Base-by-base conservation (phyloP, 2,329 filamentous ascomycete species). In the Coniochaeta hoffmannii region DNA sequence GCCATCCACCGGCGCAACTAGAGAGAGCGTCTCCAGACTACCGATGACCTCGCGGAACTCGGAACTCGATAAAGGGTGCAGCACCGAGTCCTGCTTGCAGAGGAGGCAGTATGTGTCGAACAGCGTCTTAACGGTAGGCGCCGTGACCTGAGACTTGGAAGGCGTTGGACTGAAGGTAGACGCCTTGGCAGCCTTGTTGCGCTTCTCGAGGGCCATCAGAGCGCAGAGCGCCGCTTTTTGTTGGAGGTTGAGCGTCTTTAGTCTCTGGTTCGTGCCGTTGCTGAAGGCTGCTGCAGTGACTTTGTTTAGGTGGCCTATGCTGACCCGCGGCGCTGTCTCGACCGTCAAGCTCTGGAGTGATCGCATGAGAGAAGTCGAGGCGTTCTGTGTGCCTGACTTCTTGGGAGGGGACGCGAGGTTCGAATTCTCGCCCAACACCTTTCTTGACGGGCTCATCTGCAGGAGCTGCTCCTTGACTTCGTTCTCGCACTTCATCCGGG, bases 181-280 rank as follows among this genome's bases (percentile, higher is more conserved):
- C 35, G 73, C 73, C 63, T 73, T 81, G 56, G 76, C 73, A 54
- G 74, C 74, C 51, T 83, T 78, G 61, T 82, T 87, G 59, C 84
- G 85, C 63, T 88, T 89, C 69, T 97, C 92, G n/a, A 94, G 83
- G 2, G 90, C 90, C 36, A 93, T 80, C 14, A 99, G 78, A 0
- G 93, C 85, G 73, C 94, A 99, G 10, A 99, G 79, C 0, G 93
- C 91, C 4, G 93, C 94, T 70, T 96, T 97, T 70, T 99, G 94
- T 68, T 99, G 95, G 2, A 99, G 79, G 68, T 97, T 99, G 56
- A 99, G 82, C 4, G 86, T 85, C 69, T 89, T 87, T 14, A 99
- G 82, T 56, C 94, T 84, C 63, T 97, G 90, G 12, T 80, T 83
- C 1, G 91, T 88, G 34, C 92, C 92, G 63, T 97, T 93, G 68